Evolutionary conservation across 106 monocot species (phyloP), one percentile per base, ranked within the genome.

Genomic region (Narthecium ossifragum): DNA sequence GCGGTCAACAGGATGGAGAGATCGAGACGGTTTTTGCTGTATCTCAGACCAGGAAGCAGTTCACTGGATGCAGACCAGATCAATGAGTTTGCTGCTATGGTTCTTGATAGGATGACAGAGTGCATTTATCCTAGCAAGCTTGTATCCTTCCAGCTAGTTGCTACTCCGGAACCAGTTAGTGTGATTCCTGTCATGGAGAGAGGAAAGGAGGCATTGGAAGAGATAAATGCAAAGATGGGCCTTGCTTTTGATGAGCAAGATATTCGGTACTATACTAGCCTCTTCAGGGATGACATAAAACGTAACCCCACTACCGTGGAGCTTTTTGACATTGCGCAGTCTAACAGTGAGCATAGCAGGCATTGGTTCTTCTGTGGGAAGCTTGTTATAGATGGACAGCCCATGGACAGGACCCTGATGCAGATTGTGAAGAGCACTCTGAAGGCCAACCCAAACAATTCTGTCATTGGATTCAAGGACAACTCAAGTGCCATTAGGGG

Each of bases 21-120:
- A 23, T 96, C 90, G 15, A 80, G 86, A 57, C 64, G 89, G 31
- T 96, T 84, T 72, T 73, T 83, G 26, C 27, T 96, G 51, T 70
- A 60, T 56, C 50, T 90, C 43, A 76, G 51, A 53, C 62, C 74
- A 15, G 80, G 78, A 55, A 80, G 73, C 58, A 60, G 55, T 15
- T 51, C 65, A 20, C 63, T 90, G 45, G 70, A 70, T 23, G 81
- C 75, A 53, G 40, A 45, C 27, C 78, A 83, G 51, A 53, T 84
- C 20, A 74, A 63, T 29, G 75, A 84, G n/a, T 96, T 96, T 61
- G 78, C 80, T 37, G 66, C 84, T 18, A 73, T 90, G 75, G 67
- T 96, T 52, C 96, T 90, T 67, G 96, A 96, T 67, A 83, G 96
- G 60, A 96, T 96, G 96, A 96, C 96, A 24, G 90, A 96, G 48